Conservation (phyloP, 805 yeast species). For the Zygotorulaspora florentina region DNA sequence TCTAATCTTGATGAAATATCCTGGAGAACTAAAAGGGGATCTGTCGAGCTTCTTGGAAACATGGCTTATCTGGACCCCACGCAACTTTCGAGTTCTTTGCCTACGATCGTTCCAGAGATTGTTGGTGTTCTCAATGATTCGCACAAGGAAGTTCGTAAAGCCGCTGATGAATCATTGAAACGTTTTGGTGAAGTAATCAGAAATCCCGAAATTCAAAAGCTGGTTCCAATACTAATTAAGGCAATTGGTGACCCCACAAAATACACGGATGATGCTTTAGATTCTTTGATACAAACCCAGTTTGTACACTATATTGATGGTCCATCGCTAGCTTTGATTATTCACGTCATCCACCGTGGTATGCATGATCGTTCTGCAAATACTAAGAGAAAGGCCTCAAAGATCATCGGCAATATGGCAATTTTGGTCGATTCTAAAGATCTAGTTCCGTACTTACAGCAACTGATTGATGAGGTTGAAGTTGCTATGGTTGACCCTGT, state of each 20-base stretch:
- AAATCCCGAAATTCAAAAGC: conserved; percentile 91
- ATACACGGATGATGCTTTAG: conserved; percentile 82
- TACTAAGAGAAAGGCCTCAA: conserved; percentile 90
- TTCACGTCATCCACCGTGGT: conserved; percentile 94
- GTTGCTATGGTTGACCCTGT: conserved; percentile 98
- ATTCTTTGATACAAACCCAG: conserved; percentile 80
- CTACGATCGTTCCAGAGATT: conserved; percentile 91
- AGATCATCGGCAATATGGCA: conserved; percentile 98
- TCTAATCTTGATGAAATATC: conserved; percentile 80
- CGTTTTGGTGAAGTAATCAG: conserved; percentile 95
- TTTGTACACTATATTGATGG: conserved; percentile 98
- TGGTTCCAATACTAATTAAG: conserved; percentile 79
- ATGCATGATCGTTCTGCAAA: conserved; percentile 91
- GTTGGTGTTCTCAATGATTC: conserved; percentile 92
- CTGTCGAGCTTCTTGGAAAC: conserved; percentile 92
- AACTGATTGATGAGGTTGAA: conserved; percentile 77
- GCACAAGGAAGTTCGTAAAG: conserved; percentile 93
- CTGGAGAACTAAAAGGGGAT: conserved; percentile 96
- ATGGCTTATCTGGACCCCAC: conserved; percentile 98
- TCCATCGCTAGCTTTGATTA: conserved; percentile 91
- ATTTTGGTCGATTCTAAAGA: conserved; percentile 88
- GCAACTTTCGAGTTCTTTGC: conserved; percentile 83
- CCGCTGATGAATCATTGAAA: conserved; percentile 85
- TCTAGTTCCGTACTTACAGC: conserved; percentile 74
- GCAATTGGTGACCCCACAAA: conserved; percentile 97